Conservation (phyloP, 1,139 yeast species). For the Pneumocystis oryctolagi region DNA sequence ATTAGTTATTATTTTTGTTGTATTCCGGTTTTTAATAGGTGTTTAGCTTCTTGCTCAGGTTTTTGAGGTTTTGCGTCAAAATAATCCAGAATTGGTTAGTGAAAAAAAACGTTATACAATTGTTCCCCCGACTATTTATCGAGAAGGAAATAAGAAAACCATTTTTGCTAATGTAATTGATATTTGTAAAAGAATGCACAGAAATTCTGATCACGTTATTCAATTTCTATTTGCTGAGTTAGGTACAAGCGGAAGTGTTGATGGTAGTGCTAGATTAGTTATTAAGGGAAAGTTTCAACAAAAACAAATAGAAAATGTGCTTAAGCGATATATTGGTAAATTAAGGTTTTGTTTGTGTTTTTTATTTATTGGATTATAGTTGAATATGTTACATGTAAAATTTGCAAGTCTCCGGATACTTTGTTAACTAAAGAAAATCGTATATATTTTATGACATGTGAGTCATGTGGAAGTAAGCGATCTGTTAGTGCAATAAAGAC, state of each 20-base stretch:
- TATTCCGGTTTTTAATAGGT: neutral
- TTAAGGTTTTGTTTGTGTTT: neutral
- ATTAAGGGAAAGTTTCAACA: slow-evolving; percentile 98
- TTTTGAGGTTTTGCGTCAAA: slow-evolving; percentile 67
- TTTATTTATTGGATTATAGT: slow-evolving; percentile 19
- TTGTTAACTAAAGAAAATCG: slow-evolving; percentile 93
- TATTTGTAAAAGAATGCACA: slow-evolving; percentile 82
- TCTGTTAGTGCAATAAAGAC: slow-evolving; percentile 95
- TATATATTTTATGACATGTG: slow-evolving; percentile 93
- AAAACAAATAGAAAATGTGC: slow-evolving; percentile 89
- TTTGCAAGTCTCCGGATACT: slow-evolving; percentile 96
- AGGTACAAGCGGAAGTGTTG: slow-evolving; percentile 98
- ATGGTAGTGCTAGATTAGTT: slow-evolving; percentile 90
- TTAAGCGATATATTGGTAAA: slow-evolving; percentile 54
- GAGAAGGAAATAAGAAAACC: slow-evolving; percentile 96
- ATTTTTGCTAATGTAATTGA: slow-evolving; percentile 92
- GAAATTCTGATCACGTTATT: slow-evolving; percentile 93
- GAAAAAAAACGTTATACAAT: slow-evolving; percentile 85
- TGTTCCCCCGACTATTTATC: slow-evolving; percentile 92
- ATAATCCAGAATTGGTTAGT: slow-evolving; percentile 97
- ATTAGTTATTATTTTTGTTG: slow-evolving; percentile 49
- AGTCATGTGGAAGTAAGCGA: slow-evolving; percentile 94
- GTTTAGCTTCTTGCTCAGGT: neutral
- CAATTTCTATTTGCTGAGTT: slow-evolving; percentile 94
- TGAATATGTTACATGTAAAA: slow-evolving; percentile 96